These are phyloP conservation scores for Saturnispora silvae DNA, from an alignment of 805 yeast genomes.

Conservation along the genomic window DNA sequence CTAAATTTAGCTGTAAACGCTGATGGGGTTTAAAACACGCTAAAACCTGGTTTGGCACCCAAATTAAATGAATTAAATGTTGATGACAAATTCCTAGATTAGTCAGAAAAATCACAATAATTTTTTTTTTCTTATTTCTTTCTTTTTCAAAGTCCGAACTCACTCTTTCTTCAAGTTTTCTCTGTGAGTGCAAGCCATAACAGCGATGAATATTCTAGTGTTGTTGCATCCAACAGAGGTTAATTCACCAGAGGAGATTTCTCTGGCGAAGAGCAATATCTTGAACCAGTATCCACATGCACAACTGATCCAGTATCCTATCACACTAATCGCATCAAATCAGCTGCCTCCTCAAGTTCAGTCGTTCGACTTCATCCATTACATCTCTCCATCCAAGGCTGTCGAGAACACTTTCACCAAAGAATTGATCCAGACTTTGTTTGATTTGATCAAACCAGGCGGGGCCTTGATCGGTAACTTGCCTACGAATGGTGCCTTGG, in stretches of 20 bases:
- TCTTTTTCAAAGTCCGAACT: no score
- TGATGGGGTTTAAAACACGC: no score
- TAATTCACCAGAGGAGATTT: slow-evolving; percentile 40
- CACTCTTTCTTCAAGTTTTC: no score
- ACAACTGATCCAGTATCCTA: slow-evolving; percentile 38
- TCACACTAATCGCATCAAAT: slow-evolving; percentile 46
- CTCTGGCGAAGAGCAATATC: slow-evolving; percentile 28
- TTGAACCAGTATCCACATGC: slow-evolving; percentile 21
- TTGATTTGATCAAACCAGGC: slow-evolving; percentile 28
- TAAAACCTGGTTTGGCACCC: no score
- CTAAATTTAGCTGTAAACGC: no score
- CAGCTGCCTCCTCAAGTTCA: slow-evolving; percentile 24
- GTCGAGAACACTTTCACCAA: slow-evolving; percentile 34
- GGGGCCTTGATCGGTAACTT: slow-evolving; percentile 47
- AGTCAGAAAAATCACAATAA: no score
- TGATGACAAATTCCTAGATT: no score
- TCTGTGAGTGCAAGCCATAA: no score
- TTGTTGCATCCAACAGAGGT: slow-evolving; percentile 61
- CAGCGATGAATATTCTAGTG: slow-evolving; percentile 28
- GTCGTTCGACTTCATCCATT: slow-evolving; percentile 36
- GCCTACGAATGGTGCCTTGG: slow-evolving; percentile 41
- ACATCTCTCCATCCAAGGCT: slow-evolving; percentile 46
- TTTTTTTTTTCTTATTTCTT: no score
- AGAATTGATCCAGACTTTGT: slow-evolving; percentile 32
- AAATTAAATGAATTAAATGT: no score